Conservation (phyloP, 306 rosid genomes). For the Castanopsis chinensis region DNA sequence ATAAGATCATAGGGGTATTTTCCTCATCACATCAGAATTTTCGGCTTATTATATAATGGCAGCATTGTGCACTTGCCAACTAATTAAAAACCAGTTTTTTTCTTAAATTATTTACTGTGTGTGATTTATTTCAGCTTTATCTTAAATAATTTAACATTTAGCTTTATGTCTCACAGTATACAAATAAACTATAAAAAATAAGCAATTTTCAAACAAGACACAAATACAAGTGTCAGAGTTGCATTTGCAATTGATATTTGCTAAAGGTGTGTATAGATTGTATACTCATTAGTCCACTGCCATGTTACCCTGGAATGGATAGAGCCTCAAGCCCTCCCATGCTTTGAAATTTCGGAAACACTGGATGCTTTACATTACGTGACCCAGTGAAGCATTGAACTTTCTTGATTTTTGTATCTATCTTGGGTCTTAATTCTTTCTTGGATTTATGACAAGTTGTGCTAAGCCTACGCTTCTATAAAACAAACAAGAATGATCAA, state of each 20-base stretch:
- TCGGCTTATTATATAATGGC: no score
- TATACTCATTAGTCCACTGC: neutral
- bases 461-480: neutral
- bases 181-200: no score
- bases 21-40: no score
- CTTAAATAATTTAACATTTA: no score
- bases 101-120: no score
- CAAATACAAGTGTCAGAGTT: neutral
- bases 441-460: no score
- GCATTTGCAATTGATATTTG: neutral
- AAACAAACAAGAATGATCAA: neutral
- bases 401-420: neutral
- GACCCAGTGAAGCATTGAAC: neutral
- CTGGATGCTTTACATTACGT: neutral
- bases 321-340: neutral
- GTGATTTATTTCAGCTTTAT: no score
- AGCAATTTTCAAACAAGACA: accelerated
- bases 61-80: no score
- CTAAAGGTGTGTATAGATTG: neutral
- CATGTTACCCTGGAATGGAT: neutral
- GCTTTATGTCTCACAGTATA: no score
- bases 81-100: no score
- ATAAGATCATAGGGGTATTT: no score
- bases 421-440: neutral
- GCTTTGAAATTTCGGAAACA: neutral